Conservation (phyloP, 306 rosid species). For the Vigna angularis region DNA sequence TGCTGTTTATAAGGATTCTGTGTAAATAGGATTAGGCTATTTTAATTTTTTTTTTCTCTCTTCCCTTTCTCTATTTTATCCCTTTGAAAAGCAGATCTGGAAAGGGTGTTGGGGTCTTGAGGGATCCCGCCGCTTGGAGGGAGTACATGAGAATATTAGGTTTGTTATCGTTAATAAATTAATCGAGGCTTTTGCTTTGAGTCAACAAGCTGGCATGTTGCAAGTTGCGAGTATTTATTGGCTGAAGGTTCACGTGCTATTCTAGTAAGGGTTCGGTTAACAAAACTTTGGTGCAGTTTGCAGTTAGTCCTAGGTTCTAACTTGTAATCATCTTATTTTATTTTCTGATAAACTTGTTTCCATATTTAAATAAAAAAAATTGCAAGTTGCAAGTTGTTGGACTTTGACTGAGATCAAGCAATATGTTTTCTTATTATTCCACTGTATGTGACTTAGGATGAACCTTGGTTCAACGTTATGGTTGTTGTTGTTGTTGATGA, state of each 20-base stretch:
- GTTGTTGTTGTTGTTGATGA: no score
- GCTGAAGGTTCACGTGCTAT: conserved; percentile 10
- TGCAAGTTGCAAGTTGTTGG: neutral
- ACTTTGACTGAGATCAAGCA: no score
- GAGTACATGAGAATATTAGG: conserved; percentile 1
- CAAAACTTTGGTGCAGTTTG: neutral
- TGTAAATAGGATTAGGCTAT: neutral
- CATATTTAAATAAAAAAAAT: neutral
- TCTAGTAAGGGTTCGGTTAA: neutral
- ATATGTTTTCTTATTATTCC: no score
- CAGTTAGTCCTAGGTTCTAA: conserved; percentile 30
- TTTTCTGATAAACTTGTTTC: neutral
- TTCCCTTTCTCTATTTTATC: neutral
- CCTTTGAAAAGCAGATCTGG: conserved; percentile 41
- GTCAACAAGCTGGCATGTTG: conserved; percentile 25
- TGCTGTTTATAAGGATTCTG: neutral
- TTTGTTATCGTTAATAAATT: neutral
- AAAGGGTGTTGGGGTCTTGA: neutral
- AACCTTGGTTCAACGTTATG: no score
- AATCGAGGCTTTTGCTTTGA: conserved; percentile 25
- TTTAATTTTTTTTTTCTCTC: neutral
- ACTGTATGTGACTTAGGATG: no score
- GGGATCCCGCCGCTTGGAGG: neutral
- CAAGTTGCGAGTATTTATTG: neutral
- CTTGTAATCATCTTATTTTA: neutral